These are phyloP conservation scores for Calocybe gangraenosa DNA, from an alignment of 768 basidiomycete species.

Conservation along the genomic window DNA sequence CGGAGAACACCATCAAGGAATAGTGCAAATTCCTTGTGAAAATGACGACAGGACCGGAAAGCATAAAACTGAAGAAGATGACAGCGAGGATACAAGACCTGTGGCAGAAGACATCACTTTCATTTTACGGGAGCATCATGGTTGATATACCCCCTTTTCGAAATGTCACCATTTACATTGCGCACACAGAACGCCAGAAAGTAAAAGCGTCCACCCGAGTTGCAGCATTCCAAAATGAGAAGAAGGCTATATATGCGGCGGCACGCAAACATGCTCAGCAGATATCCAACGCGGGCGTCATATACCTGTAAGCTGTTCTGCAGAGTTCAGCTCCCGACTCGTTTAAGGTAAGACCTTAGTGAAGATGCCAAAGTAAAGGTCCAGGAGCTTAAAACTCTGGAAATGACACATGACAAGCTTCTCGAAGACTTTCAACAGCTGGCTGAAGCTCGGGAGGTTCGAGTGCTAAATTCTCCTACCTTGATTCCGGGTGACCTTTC, in stretches of 20 bases:
- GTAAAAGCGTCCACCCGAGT: slow-evolving; percentile 22
- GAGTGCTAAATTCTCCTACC: neutral
- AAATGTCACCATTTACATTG: slow-evolving; percentile 4
- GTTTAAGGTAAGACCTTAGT: slow-evolving; percentile 16
- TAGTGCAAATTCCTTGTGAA: too few relatives aligned
- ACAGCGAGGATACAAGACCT: neutral
- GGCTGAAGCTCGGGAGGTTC: slow-evolving; percentile 23
- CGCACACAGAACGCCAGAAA: slow-evolving; percentile 22
- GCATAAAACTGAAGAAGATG: slow-evolving; percentile 14
- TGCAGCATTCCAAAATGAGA: slow-evolving; percentile 26
- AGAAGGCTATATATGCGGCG: slow-evolving; percentile 28
- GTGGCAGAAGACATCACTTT: slow-evolving; percentile 8
- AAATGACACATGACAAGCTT: slow-evolving; percentile 22
- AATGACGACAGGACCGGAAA: slow-evolving; percentile 12
- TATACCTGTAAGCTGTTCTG: slow-evolving; percentile 23
- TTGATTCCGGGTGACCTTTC: neutral
- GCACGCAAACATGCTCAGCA: slow-evolving; percentile 28
- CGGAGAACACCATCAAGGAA: too few relatives aligned
- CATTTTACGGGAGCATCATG: slow-evolving; percentile 12
- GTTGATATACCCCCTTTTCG: slow-evolving; percentile 11
- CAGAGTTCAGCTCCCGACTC: neutral
- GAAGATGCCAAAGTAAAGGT: slow-evolving; percentile 26
- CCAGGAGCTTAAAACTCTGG: slow-evolving; percentile 22
- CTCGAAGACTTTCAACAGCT: slow-evolving; percentile 23
- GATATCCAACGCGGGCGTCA: slow-evolving; percentile 23